Base-by-base conservation (phyloP, 176 grass and related monocot species). In the Ensete ventricosum region DNA sequence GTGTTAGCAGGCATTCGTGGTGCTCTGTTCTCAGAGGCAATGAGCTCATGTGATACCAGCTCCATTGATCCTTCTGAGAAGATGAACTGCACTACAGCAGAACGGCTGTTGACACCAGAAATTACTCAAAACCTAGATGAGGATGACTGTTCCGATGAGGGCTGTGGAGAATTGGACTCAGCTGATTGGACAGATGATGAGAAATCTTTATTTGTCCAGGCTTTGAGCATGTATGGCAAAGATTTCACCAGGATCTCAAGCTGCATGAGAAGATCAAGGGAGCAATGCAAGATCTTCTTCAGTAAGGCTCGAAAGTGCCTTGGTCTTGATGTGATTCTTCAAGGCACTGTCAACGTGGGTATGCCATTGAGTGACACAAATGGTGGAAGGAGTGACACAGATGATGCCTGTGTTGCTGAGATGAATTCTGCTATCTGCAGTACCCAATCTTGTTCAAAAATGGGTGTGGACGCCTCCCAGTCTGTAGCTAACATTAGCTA, bases 231-330 rank as follows among this genome's bases (percentile, higher is more conserved):
- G 11, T 87, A 92, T 60, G 96, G 96, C 49, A 95, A 95, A 60
- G 86, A 99, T 75, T 99, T 99, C 50, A 59, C 78, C 17, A 90
- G 29, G 48, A 86, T 99, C 59, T 91, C 91, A 11, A 77, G 62
- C 22, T 91, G 67, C 25, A 83, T 99, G 63, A 90, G 82, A 73
- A 94, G 90, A 76, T 94, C 84, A 19, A 82, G 73, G 73, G 88
- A 91, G 53, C 96, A 99, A 29, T 99, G 96, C 87, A 99, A 91
- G 77, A 80, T 90, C 75, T 99, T 95, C 85, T 99, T 95, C 70
- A 91, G 88, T 74, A 99, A 99, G 81, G 88, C 86, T 60, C 85
- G 96, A 24, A 99, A 84, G 77, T 88, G 86, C 71, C 86, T 99
- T 59, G 85, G 88, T 67, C 82, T 99, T 70, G 96, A 99, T 84